These are phyloP conservation scores for Withania somnifera DNA, from an alignment of 305 asterid genomes.

Conservation along the genomic window DNA sequence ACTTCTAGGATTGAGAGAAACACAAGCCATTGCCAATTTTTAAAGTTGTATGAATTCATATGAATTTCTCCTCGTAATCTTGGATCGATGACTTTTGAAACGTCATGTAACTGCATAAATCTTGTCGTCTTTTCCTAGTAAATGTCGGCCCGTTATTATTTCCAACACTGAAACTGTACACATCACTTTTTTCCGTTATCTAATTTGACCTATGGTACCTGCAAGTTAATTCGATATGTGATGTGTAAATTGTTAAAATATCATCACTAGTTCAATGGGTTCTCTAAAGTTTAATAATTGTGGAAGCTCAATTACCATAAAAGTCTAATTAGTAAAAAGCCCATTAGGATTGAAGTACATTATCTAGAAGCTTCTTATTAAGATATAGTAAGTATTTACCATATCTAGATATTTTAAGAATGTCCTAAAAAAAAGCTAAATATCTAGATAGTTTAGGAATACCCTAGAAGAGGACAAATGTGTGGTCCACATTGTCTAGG, in stretches of 20 bases:
- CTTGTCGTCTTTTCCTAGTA: not conserved
- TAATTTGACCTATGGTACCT: not conserved
- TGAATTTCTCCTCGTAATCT: slow-evolving; percentile 6
- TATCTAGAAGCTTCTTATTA: too few relatives aligned
- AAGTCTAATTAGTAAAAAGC: too few relatives aligned
- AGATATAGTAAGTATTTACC: too few relatives aligned
- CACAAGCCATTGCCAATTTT: slow-evolving; percentile 19
- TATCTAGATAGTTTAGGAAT: too few relatives aligned
- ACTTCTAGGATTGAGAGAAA: slow-evolving; percentile 5
- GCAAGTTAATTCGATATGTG: not conserved
- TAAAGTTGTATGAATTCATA: slow-evolving; percentile 10
- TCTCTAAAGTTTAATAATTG: too few relatives aligned
- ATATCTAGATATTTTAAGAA: too few relatives aligned
- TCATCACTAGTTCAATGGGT: too few relatives aligned
- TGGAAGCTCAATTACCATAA: too few relatives aligned
- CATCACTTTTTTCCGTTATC: not conserved
- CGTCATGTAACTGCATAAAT: slow-evolving; percentile 10
- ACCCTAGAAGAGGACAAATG: too few relatives aligned
- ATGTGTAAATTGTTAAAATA: not conserved
- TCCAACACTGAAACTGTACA: not conserved
- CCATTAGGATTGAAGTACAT: too few relatives aligned
- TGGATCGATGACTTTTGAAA: slow-evolving; percentile 13
- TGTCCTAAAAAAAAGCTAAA: too few relatives aligned
- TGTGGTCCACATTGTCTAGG: too few relatives aligned
- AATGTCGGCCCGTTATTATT: slow-evolving; percentile 10